A percentile compares a stretch with the other conserved stretches of the same genome.
Evolutionary conservation across 2,329 filamentous ascomycete genomes (phyloP).

Genomic region (Hymenoscyphus salicellus): DNA sequence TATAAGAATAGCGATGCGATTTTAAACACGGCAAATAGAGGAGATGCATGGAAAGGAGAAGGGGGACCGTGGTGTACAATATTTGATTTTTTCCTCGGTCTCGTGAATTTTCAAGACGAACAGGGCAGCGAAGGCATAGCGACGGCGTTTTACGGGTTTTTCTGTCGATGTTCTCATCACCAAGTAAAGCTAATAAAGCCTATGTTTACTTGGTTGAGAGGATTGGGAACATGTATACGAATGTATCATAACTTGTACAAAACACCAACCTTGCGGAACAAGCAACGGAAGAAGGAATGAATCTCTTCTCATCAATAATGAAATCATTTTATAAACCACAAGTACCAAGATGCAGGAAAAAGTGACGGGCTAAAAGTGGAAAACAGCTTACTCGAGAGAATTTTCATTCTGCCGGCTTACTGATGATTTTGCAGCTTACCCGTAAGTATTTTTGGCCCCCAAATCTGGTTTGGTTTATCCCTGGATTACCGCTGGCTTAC

Average conservation of each 20-base stretch:
- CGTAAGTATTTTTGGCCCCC: too few species aligned
- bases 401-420: too few species aligned
- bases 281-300: neutral
- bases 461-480: too few species aligned
- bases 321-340: neutral
- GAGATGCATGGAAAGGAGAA: neutral
- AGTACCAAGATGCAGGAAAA: too few species aligned
- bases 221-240: neutral
- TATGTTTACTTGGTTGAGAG: neutral
- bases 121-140: constrained; percentile 22
- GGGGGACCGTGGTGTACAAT: neutral
- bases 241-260: constrained; percentile 3
- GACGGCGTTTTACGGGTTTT: constrained; percentile 23
- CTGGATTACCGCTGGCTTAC: too few species aligned
- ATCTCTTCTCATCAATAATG: constrained; percentile 1
- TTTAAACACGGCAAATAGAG: neutral
- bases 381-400: too few species aligned
- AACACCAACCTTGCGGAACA: neutral
- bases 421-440: too few species aligned
- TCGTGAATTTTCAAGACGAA: too few species aligned
- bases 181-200: neutral
- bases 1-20: neutral
- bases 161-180: neutral
- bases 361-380: too few species aligned
- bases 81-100: constrained; percentile 13